Conservation (phyloP, 352 stramenopile species). For the Phytopythium vexans region DNA sequence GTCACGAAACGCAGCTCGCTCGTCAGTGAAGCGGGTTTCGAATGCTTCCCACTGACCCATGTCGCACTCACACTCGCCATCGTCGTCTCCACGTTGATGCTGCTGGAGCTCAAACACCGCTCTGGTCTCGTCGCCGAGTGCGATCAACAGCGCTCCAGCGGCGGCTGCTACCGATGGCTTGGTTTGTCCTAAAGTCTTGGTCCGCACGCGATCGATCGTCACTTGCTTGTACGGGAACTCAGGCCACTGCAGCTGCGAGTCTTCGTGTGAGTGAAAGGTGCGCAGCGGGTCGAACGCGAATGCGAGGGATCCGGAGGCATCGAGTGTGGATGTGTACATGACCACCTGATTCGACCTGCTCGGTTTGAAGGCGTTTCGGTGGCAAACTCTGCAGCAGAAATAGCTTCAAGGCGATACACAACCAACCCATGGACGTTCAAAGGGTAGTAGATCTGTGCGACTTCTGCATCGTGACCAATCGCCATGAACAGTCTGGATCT, state of each 20-base stretch:
- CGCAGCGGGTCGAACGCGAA: conserved; percentile 62
- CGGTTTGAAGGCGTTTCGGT: too few relatives aligned
- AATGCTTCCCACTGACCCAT: conserved; percentile 23
- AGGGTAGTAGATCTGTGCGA: too few relatives aligned
- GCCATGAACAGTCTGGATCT: too few relatives aligned
- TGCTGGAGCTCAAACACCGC: conserved; percentile 51
- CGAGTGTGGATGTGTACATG: conserved; percentile 52
- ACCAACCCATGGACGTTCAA: too few relatives aligned
- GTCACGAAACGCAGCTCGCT: conserved; percentile 40
- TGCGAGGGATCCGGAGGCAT: conserved; percentile 28
- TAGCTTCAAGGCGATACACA: too few relatives aligned
- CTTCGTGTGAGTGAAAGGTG: conserved; percentile 36
- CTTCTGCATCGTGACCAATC: too few relatives aligned
- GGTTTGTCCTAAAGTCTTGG: conserved; percentile 18
- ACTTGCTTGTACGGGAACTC: conserved; percentile 76
- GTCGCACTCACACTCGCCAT: neutral
- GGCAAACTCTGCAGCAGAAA: too few relatives aligned
- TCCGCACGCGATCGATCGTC: conserved; percentile 43
- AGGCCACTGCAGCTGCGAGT: conserved; percentile 45
- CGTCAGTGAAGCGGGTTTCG: conserved; percentile 35
- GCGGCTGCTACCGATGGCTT: conserved; percentile 32
- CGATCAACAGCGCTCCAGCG: conserved; percentile 51
- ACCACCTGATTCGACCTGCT: neutral
- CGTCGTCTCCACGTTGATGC: conserved; percentile 9
- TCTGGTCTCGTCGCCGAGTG: conserved; percentile 30